Conservation (phyloP, 2,329 filamentous ascomycete species). For the Cryphonectria radicalis region DNA sequence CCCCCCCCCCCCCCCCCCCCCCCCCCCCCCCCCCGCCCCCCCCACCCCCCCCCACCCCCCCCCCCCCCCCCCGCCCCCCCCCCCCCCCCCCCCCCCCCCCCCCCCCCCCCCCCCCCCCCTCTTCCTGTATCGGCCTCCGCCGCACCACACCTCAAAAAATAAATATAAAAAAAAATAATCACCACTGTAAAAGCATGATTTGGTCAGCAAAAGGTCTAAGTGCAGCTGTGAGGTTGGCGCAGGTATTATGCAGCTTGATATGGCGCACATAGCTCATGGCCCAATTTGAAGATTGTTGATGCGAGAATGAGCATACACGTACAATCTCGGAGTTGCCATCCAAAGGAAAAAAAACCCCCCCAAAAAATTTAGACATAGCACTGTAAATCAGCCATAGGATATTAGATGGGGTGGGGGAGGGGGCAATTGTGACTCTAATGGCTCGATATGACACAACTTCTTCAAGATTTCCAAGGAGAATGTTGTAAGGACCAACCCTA, state of each 20-base stretch:
- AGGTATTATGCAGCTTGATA: not conserved
- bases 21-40: too few species aligned
- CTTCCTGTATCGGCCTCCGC: constrained; percentile 13
- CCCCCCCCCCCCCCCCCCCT: not conserved
- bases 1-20: too few species aligned
- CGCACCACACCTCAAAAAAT: not conserved
- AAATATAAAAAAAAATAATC: not conserved
- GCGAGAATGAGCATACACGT: not conserved
- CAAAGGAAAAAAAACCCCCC: not conserved
- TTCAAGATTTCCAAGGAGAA: not conserved
- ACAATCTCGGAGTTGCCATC: not conserved
- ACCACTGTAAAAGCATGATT: constrained; percentile 14
- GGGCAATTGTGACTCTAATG: constrained; percentile 1
- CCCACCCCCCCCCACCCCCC: too few species aligned
- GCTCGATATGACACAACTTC: not conserved
- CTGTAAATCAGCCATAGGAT: not conserved
- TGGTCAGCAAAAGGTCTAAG: constrained; percentile 18
- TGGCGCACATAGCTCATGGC: not conserved
- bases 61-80: too few species aligned
- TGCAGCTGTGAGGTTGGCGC: not conserved
- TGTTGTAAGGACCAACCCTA: not conserved
- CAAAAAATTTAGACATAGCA: not conserved
- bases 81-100: too few species aligned
- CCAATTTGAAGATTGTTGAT: not conserved
- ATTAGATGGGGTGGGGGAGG: not conserved